Conservation (phyloP, 2,329 filamentous ascomycete genomes). For the Blastomyces emzantsi region DNA sequence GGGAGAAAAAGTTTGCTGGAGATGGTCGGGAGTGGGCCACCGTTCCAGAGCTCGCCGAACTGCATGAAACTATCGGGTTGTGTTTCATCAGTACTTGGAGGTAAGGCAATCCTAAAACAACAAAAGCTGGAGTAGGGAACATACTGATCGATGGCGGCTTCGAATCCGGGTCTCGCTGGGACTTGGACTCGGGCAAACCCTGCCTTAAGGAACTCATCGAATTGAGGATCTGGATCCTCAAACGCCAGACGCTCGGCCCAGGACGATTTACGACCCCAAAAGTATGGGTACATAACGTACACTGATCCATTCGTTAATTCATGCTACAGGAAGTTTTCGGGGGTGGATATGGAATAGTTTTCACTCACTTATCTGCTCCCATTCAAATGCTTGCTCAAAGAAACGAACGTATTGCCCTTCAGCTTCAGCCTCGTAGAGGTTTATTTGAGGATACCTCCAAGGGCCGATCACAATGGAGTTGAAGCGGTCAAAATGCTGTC, state of each 20-base stretch:
- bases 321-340: not conserved
- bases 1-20: not conserved
- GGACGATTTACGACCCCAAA: not conserved
- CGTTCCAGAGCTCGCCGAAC: not conserved
- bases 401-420: not conserved
- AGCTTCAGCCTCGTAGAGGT: not conserved
- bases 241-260: not conserved
- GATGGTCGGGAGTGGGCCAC: not conserved
- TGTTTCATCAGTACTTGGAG: not conserved
- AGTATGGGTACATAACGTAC: constrained; percentile 2
- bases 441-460: not conserved
- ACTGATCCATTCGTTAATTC: not conserved
- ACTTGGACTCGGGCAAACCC: not conserved
- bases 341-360: not conserved
- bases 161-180: not conserved
- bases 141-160: not conserved
- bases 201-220: not conserved
- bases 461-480: not conserved
- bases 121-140: not conserved
- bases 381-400: not conserved
- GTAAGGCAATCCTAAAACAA: not conserved
- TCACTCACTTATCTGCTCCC: not conserved
- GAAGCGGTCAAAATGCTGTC: not conserved
- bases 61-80: not conserved
- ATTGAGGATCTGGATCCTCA: not conserved